Base-by-base conservation (phyloP, 1,139 yeast species). In the Zygoascus hellenicus region DNA sequence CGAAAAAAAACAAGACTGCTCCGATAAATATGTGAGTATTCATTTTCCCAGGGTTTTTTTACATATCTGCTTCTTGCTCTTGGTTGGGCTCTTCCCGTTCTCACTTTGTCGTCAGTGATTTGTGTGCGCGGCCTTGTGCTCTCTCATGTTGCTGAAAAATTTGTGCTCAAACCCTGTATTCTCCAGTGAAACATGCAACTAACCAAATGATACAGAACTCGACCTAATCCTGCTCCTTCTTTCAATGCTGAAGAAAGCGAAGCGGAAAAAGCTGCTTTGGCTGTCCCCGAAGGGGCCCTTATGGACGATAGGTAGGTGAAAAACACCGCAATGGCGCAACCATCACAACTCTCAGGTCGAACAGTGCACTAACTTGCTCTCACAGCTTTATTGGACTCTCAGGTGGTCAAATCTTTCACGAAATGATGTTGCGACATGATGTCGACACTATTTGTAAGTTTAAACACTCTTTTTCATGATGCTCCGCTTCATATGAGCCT, bases 341-440 rank as follows among this genome's bases (percentile, higher is more conserved):
- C 26, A n/a, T n/a, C 7, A 15, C 13, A 15, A 9, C n/a, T 13
- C 16, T 30, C 13, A 14, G 13, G 10, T 9, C 29, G 37, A 17
- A 32, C 30, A n/a, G 14, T 17, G 30, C 33, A n/a, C 38, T 16
- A 26, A 9, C 46, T 80, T 86, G 33, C 38, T 96, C 87, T 63
- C 89, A 83, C 61, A 83, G 95, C 14, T 83, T 90, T 62, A 87
- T 92, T 53, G 98, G 98, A 10, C 78, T 89, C 59, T 83, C 96
- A 15, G 98, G 98, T 56, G 98, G 98, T 58, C 95, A 92, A 70
- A 89, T 92, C 55, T 92, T 92, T 71, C 97, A 92, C 69, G 97
- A 92, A 69, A 92, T 92, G 98, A 92, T 92, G 97, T 77, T 83
- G 54, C 81, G 97, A 68, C 97, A 92, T 67, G 78, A 86, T 47